Conservation (phyloP, 768 basidiomycete genomes). For the Rhodotorula toruloides region DNA sequence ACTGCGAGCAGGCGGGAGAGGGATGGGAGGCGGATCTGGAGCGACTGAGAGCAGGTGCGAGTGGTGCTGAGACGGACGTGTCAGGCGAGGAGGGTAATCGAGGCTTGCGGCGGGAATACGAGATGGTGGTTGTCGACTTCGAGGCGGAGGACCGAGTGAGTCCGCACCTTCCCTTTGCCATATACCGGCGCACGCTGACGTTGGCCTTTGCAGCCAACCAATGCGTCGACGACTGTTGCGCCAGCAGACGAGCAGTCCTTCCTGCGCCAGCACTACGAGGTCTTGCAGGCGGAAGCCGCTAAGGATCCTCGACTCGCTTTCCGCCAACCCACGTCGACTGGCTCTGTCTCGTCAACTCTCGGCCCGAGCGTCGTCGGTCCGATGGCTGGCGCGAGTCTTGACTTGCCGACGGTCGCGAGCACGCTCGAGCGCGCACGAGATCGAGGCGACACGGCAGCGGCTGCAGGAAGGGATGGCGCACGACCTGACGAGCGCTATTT, state of each 20-base stretch:
- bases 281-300: constrained; percentile 81
- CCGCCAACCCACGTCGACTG: constrained; percentile 54
- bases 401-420: constrained; percentile 77
- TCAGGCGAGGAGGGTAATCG: constrained; percentile 2
- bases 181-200: not conserved
- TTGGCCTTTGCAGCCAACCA: constrained; percentile 6
- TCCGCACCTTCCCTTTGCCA: not conserved
- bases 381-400: constrained; percentile 78
- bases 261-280: constrained; percentile 83
- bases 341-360: constrained; percentile 1
- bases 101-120: constrained; percentile 23
- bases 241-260: constrained; percentile 85
- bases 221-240: constrained; percentile 55
- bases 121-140: constrained; percentile 32
- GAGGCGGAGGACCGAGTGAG: constrained; percentile 19
- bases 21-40: constrained; percentile 53
- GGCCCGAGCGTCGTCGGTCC: constrained; percentile 73
- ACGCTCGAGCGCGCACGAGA: constrained; percentile 49
- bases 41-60: constrained; percentile 11
- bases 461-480: not conserved
- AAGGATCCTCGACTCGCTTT: constrained; percentile 84
- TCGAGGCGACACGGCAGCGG: not conserved
- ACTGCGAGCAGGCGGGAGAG: constrained; percentile 70
- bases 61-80: not conserved
- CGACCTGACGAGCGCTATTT: not conserved